Conservation (phyloP, 768 basidiomycete genomes). For the Crassisporium funariophilum region DNA sequence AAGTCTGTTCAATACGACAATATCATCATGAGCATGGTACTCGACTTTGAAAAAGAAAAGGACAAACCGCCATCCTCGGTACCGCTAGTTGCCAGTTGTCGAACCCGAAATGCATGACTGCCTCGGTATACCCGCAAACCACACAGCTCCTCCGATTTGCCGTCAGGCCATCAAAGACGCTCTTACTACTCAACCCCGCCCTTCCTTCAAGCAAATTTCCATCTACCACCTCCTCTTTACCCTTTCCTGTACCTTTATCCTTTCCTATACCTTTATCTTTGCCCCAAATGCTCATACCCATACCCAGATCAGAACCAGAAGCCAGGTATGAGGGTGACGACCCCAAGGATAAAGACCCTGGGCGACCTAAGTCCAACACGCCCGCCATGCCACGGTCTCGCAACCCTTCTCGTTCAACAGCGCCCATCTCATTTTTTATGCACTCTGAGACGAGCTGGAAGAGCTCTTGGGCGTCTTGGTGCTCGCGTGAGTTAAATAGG, state of each 20-base stretch:
- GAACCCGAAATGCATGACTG: conserved; percentile 89
- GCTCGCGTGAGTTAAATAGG: conserved; percentile 86
- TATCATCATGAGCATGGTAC: neutral
- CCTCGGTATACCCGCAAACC: conserved; percentile 90
- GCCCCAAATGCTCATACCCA: too few species aligned
- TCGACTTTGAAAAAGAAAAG: too few species aligned
- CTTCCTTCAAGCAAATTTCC: conserved; percentile 45
- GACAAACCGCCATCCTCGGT: conserved; percentile 62
- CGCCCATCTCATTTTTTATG: conserved; percentile 79
- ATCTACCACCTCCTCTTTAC: conserved; percentile 1
- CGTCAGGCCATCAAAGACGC: conserved; percentile 87
- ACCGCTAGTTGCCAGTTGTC: conserved; percentile 84
- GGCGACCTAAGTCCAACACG: conserved; percentile 33
- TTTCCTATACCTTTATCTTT: too few species aligned
- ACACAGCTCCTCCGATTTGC: conserved; percentile 89
- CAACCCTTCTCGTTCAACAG: conserved; percentile 70
- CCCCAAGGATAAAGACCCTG: conserved; percentile 1
- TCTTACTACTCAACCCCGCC: conserved; percentile 42
- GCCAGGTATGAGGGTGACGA: conserved; percentile 3
- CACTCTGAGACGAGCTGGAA: conserved; percentile 92
- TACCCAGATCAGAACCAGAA: too few species aligned
- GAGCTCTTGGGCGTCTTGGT: conserved; percentile 98
- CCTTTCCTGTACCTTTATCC: too few species aligned
- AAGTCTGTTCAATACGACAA: conserved; percentile 40
- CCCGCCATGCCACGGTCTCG: conserved; percentile 74